Evolutionary conservation across 108 stramenopile species (phyloP).

Genomic region (Tribonema minus): DNA sequence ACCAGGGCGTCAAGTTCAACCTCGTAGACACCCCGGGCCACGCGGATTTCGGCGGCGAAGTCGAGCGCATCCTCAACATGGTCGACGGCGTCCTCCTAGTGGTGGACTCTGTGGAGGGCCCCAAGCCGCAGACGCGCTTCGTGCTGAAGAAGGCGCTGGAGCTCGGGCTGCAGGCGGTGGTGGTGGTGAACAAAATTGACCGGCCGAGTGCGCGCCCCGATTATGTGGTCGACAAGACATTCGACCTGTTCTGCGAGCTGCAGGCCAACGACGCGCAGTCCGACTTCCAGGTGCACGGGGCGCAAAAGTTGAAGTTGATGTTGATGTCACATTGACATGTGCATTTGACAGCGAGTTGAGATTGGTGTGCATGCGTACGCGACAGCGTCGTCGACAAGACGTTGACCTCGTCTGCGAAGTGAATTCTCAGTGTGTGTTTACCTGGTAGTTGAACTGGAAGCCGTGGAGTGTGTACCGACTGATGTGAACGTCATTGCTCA

Average conservation of each 20-base stretch:
- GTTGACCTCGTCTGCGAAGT: too few relatives aligned
- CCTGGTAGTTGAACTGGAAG: too few relatives aligned
- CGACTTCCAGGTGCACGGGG: slow-evolving; percentile 76
- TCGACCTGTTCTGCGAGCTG: slow-evolving; percentile 95
- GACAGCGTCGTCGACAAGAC: too few relatives aligned
- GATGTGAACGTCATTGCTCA: too few relatives aligned
- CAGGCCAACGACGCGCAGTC: slow-evolving; percentile 94
- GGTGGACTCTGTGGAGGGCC: slow-evolving; percentile 93
- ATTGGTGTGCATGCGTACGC: too few relatives aligned
- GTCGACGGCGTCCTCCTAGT: slow-evolving; percentile 94
- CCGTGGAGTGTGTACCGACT: too few relatives aligned
- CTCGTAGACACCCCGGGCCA: slow-evolving; percentile 98
- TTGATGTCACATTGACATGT: too few relatives aligned
- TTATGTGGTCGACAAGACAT: slow-evolving; percentile 94
- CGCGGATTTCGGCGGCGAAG: slow-evolving; percentile 99
- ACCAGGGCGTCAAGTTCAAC: slow-evolving; percentile 88
- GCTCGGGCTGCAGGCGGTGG: slow-evolving; percentile 81
- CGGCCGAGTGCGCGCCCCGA: slow-evolving; percentile 90
- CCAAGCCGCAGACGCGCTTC: slow-evolving; percentile 96
- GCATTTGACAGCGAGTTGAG: too few relatives aligned
- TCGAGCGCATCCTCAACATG: slow-evolving; percentile 95
- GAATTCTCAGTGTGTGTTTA: too few relatives aligned
- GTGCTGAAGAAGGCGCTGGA: slow-evolving; percentile 94
- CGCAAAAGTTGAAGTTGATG: too few relatives aligned
- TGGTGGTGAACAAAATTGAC: slow-evolving; percentile 99